A percentile compares a stretch with the other conserved stretches of the same genome.
Evolutionary conservation across 768 basidiomycete genomes (phyloP).

Genomic region (Macrolepiota dolichaula): DNA sequence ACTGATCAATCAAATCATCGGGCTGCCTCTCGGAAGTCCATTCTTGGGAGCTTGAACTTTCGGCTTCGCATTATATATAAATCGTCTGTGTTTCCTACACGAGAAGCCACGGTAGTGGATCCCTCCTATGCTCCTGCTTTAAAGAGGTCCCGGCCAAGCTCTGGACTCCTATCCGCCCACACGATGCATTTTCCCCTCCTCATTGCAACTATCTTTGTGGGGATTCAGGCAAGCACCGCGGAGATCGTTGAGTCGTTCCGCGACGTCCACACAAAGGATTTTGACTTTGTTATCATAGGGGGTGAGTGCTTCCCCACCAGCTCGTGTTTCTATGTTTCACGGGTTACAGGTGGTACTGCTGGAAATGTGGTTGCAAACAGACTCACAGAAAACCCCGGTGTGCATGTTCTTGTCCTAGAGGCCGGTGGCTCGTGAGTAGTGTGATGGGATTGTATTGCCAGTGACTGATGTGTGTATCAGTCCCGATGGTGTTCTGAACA

Average conservation of each 20-base stretch:
- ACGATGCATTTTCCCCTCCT: not conserved
- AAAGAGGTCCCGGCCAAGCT: not conserved
- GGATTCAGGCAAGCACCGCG: not conserved
- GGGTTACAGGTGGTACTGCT: conserved; percentile 40
- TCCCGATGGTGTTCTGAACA: conserved; percentile 14
- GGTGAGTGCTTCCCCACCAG: conserved; percentile 3
- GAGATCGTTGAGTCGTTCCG: conserved; percentile 6
- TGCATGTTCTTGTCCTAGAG: conserved; percentile 51
- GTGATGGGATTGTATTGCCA: not conserved
- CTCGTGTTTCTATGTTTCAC: not conserved
- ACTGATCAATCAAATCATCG: not conserved
- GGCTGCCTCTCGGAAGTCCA: not conserved
- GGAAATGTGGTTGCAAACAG: conserved; percentile 58
- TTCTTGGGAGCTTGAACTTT: not conserved
- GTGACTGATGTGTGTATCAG: not conserved
- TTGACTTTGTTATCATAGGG: conserved; percentile 16
- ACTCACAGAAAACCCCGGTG: conserved; percentile 44
- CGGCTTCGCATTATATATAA: not conserved
- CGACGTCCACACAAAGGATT: not conserved
- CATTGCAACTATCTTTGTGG: not conserved
- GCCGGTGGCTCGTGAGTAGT: conserved; percentile 49
- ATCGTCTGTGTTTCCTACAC: not conserved
- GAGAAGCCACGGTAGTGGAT: conserved; percentile 3
- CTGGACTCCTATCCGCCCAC: not conserved
- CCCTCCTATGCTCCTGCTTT: not conserved